phyloP scores from a whole-genome alignment of 257 asterid genomes.

The Avicennia marina region DNA sequence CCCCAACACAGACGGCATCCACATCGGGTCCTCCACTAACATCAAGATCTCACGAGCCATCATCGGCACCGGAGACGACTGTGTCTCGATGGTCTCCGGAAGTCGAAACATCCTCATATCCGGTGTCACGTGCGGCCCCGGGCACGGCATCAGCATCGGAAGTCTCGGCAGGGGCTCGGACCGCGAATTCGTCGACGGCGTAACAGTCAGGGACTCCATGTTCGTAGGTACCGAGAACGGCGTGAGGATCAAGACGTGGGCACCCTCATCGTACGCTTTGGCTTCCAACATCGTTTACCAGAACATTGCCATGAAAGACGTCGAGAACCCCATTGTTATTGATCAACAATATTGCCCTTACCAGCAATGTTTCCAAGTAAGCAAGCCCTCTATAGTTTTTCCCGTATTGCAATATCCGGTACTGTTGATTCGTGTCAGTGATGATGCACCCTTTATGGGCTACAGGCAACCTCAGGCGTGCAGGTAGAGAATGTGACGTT shows the following conservation, averaged over 20 bases:
- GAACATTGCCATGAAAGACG: neutral
- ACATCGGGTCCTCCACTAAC: slow-evolving; percentile 28
- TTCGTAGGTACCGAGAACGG: neutral
- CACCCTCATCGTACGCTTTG: neutral
- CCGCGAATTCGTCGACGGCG: neutral
- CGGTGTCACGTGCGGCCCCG: slow-evolving; percentile 40
- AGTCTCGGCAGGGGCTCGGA: neutral
- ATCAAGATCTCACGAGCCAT: slow-evolving; percentile 22
- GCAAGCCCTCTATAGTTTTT: neutral
- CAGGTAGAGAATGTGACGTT: neutral
- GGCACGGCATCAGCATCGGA: slow-evolving; percentile 37
- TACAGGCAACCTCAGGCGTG: neutral
- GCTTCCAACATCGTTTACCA: neutral
- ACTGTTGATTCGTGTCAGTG: neutral
- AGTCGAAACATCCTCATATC: slow-evolving; percentile 34
- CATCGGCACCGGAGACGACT: slow-evolving; percentile 30
- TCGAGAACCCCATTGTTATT: neutral
- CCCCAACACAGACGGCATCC: slow-evolving; percentile 61
- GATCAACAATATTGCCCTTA: slow-evolving; percentile 10
- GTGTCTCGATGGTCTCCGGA: slow-evolving; percentile 45
- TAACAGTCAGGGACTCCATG: neutral
- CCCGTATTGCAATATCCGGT: neutral
- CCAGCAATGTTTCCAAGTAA: neutral
- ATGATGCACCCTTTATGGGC: neutral
- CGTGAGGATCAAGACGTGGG: slow-evolving; percentile 7